Evolutionary conservation across 176 grass and related monocot species (phyloP).

Genomic region (Raddia distichophylla): DNA sequence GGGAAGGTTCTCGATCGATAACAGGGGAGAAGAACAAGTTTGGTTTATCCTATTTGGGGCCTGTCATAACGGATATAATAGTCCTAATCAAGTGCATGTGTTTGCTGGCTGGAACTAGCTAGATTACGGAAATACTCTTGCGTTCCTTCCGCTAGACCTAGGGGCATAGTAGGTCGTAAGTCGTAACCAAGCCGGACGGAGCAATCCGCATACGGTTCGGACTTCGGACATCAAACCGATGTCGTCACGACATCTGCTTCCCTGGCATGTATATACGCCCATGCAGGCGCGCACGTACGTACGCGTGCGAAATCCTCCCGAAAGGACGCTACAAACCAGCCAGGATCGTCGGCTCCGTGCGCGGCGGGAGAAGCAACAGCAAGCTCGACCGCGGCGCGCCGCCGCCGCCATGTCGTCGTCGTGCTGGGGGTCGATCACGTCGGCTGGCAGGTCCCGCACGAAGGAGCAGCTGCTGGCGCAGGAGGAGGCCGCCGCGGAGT

Average conservation of each 20-base stretch:
- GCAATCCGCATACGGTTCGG: neutral
- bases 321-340: neutral
- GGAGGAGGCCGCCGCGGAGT: neutral
- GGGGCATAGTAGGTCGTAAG: too few species aligned
- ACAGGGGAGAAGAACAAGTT: too few species aligned
- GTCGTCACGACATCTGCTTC: neutral
- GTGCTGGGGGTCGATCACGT: constrained; percentile 9
- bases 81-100: too few species aligned
- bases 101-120: too few species aligned
- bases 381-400: neutral
- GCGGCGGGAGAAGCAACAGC: too few species aligned
- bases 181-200: neutral
- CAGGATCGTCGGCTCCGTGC: too few species aligned
- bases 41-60: too few species aligned
- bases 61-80: too few species aligned
- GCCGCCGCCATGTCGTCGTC: neutral
- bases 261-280: neutral
- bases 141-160: too few species aligned
- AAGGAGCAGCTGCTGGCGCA: constrained; percentile 29
- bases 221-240: neutral
- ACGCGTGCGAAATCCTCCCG: neutral
- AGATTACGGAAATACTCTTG: too few species aligned
- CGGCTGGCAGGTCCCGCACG: neutral
- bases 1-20: too few species aligned
- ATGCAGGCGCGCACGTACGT: too few species aligned